Evolutionary conservation across 805 yeast species (phyloP).

Genomic region (Lipomyces mesembrius): DNA sequence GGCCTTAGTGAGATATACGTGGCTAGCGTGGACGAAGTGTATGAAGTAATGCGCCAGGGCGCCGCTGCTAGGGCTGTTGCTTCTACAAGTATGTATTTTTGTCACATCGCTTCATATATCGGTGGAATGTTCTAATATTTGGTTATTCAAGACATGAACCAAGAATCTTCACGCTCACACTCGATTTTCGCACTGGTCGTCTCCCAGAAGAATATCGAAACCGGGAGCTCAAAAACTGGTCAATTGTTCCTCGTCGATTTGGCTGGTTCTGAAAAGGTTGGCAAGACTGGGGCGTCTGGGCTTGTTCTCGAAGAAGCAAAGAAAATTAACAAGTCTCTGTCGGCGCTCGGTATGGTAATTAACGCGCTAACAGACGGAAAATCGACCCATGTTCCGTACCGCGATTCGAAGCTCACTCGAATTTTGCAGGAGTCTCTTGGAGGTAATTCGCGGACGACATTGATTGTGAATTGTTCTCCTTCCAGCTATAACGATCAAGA

Average conservation of each 20-base stretch:
- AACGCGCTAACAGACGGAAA: slow-evolving; percentile 74
- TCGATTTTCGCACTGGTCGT: slow-evolving; percentile 73
- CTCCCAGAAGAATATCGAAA: slow-evolving; percentile 59
- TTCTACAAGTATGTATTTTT: slow-evolving; percentile 52
- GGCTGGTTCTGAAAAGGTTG: slow-evolving; percentile 84
- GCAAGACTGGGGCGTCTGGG: slow-evolving; percentile 77
- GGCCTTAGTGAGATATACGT: slow-evolving; percentile 70
- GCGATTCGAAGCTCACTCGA: slow-evolving; percentile 79
- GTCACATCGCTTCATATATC: too few relatives aligned
- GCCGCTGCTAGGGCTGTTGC: slow-evolving; percentile 59
- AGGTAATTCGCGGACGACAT: slow-evolving; percentile 77
- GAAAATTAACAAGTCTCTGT: slow-evolving; percentile 76
- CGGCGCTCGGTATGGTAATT: slow-evolving; percentile 80
- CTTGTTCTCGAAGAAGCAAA: slow-evolving; percentile 80
- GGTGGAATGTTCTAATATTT: not conserved
- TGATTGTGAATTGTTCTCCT: slow-evolving; percentile 76
- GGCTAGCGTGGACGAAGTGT: slow-evolving; percentile 61
- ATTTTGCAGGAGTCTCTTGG: slow-evolving; percentile 80
- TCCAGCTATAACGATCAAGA: slow-evolving; percentile 60
- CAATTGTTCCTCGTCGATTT: slow-evolving; percentile 77
- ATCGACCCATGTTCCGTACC: slow-evolving; percentile 68
- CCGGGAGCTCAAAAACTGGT: slow-evolving; percentile 65
- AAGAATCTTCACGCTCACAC: slow-evolving; percentile 78
- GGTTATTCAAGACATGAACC: slow-evolving; percentile 55
- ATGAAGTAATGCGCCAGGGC: slow-evolving; percentile 63